Base-by-base conservation (phyloP, 495 filamentous ascomycete genomes). In the Xylaria acuta region DNA sequence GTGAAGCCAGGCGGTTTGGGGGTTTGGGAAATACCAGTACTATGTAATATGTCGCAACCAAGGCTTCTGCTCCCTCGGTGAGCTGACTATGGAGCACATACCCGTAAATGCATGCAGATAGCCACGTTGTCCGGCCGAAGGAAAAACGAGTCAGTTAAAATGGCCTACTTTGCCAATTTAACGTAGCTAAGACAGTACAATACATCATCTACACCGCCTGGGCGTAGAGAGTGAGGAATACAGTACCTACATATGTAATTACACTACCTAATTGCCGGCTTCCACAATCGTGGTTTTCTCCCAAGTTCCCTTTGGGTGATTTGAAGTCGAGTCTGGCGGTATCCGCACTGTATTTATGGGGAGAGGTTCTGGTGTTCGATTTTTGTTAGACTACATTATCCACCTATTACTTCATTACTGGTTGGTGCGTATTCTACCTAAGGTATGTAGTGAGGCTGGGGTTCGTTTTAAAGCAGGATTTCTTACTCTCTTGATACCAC, bases 391-490 rank as follows among this genome's bases (percentile, higher is more conserved):
- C n/a, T 11, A 64, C 36, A 25, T 43, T 9, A 20, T 25, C 60
- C 60, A 58, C 51, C 38, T 51, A 68, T 45, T 68, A 36, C 30
- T 49, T 34, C 20, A 30, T 27, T 40, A 53, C 60, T 64, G 43
- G 60, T 38, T 38, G 36, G 25, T 65, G 38, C 41, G 63, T 7
- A 47, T 45, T 45, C 40, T 64, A 38, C 36, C 34, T 36, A 36
- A 32, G 18, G n/a, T 22, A 25, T n/a, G 22, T 12, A 25, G 36
- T 56, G 64, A 67, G 64, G 64, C 64, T 67, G 65, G 65, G 65
- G 56, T 53, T 54, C n/a, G 65, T 56, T 56, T 67, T 54, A 67
- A 67, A 56, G 65, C 65, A 67, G 65, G 65, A 67, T 67, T 67
- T 56, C 65, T 67, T 67, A 67, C 65, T 56, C 65, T 67, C 49